Percentiles rank a stretch among this genome's conserved stretches.
These are phyloP conservation scores for Talaromyces pinophilus DNA, from an alignment of 2,329 filamentous ascomycete genomes.

Conservation along the genomic window DNA sequence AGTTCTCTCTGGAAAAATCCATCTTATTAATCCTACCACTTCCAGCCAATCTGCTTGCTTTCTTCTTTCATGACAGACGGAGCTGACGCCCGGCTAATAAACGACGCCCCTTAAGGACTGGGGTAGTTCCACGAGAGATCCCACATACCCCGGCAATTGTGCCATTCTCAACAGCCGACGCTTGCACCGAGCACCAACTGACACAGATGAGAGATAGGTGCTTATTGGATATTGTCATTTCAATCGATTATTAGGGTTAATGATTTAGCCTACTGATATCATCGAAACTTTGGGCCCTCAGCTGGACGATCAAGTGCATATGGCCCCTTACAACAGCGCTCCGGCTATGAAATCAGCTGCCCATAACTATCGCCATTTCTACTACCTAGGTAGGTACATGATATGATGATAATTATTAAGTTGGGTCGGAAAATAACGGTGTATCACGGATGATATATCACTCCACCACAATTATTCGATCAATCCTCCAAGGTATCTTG, in stretches of 20 bases:
- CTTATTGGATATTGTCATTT: background rate
- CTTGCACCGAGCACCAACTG: background rate
- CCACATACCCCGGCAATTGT: slow-evolving; percentile 1
- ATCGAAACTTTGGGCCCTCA: background rate
- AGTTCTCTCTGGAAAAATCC: background rate
- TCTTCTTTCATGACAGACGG: background rate
- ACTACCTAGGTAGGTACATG: background rate
- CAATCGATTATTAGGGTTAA: background rate
- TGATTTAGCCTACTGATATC: background rate
- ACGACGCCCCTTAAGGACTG: background rate
- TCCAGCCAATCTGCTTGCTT: background rate
- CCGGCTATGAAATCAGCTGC: too few species aligned
- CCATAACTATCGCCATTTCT: background rate
- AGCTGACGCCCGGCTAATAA: background rate
- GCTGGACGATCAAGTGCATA: background rate
- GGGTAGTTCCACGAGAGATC: background rate
- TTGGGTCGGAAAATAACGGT: background rate
- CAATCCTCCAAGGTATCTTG: slow-evolving; percentile 9
- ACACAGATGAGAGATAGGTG: background rate
- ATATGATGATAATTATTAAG: background rate
- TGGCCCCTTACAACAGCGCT: background rate
- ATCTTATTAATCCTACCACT: background rate
- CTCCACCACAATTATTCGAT: background rate
- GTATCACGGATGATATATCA: background rate
- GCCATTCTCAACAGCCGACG: background rate